phyloP scores from a whole-genome alignment of 2,329 filamentous ascomycete species.

The Pyricularia sp. region DNA sequence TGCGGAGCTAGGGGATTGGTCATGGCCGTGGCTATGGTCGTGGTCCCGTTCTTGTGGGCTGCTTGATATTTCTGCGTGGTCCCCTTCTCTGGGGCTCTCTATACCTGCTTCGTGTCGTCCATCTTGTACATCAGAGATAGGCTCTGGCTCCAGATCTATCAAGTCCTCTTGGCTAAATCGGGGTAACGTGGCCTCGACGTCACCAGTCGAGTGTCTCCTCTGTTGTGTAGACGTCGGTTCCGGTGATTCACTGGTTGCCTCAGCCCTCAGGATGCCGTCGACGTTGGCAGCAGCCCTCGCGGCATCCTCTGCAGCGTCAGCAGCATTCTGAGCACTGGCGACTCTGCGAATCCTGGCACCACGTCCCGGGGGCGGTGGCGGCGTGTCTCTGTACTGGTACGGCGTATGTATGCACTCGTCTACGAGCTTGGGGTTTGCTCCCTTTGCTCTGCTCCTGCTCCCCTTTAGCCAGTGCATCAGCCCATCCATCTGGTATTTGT shows the following conservation, averaged over 20 bases:
- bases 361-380: constrained; percentile 26
- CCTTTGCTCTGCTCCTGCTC: constrained; percentile 57
- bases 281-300: background rate
- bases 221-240: background rate
- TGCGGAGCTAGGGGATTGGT: background rate
- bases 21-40: background rate
- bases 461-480: constrained; percentile 89
- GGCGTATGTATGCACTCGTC: constrained; percentile 98
- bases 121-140: background rate
- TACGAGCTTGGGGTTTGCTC: constrained; percentile 81
- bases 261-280: too few species aligned
- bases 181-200: constrained; percentile 51
- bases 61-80: constrained; percentile 5
- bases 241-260: too few species aligned
- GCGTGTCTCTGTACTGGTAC: constrained; percentile 63
- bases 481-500: constrained; percentile 81
- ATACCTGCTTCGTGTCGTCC: constrained; percentile 14
- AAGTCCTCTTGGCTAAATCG: constrained; percentile 49
- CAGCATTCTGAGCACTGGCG: constrained; percentile 18
- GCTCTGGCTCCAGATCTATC: constrained; percentile 40
- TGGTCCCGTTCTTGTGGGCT: background rate
- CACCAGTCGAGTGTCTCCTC: constrained; percentile 67
- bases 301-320: background rate
- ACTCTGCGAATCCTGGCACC: constrained; percentile 6
- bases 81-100: constrained; percentile 11